Percentiles rank a stretch among this genome's conserved stretches.
Evolutionary conservation across 176 grass and related monocot species (phyloP).

Genomic region (Eleusine indica): DNA sequence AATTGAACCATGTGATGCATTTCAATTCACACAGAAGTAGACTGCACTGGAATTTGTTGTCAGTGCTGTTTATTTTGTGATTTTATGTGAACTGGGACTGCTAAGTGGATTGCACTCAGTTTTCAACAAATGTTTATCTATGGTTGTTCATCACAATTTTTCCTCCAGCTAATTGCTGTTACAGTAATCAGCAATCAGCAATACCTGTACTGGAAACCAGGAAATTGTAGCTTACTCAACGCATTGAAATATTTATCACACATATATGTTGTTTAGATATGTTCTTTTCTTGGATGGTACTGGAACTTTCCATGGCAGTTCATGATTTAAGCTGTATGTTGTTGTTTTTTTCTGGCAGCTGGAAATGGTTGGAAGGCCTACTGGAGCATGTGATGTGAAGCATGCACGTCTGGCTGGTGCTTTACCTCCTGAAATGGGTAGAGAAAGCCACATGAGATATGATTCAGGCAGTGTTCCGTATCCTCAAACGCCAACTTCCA

Average conservation of each 20-base stretch:
- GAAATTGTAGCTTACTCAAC: background rate
- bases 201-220: background rate
- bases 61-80: background rate
- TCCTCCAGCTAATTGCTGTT: background rate
- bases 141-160: background rate
- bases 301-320: background rate
- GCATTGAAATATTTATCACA: background rate
- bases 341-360: slow-evolving; percentile 48
- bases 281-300: background rate
- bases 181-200: background rate
- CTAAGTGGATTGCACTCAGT: background rate
- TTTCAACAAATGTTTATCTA: background rate
- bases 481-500: slow-evolving; percentile 13
- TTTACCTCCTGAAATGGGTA: slow-evolving; percentile 34
- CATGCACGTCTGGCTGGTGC: slow-evolving; percentile 18
- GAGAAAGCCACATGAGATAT: slow-evolving; percentile 32
- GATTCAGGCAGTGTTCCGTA: slow-evolving; percentile 30
- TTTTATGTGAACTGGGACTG: background rate
- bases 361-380: slow-evolving; percentile 81
- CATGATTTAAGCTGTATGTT: background rate
- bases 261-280: background rate
- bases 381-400: slow-evolving; percentile 49
- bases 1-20: too few species aligned
- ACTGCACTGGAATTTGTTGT: background rate
- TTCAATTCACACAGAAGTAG: background rate